Evolutionary conservation across 495 filamentous ascomycete genomes (phyloP), one percentile per base, ranked within the genome.

Genomic region (Cudoniella acicularis): DNA sequence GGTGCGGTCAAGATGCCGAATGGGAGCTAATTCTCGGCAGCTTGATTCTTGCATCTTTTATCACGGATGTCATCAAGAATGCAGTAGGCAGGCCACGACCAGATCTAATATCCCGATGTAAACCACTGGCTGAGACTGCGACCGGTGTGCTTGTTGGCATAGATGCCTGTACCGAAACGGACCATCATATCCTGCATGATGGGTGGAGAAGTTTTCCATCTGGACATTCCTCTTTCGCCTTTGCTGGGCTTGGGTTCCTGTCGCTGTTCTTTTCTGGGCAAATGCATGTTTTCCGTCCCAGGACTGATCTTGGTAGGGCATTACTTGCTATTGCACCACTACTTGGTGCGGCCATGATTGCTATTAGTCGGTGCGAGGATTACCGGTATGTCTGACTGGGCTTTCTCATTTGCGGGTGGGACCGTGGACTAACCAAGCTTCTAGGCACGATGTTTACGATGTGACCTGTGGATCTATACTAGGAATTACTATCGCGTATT

Each of bases 11-110:
- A 1, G 10, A 41, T 20, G 8, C 21, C 16, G 27, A 27, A 17
- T 16, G n/a, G 13, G 9, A 54, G 51, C 51, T 54, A 21, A 54
- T 17, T 20, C 3, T 2, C 18, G 54, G 54, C 36, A 62, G 66
- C 50, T 68, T 97, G 18, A 79, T 91, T 70, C 78, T 97, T 18
- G 87, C 90, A 1, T 79, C 82, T 1, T 86, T 96, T 69, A 75
- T 98, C 10, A 97, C 95, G 52, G 95, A 98, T 64, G 74, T 93
- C 0, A 78, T 98, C 58, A 99, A 99, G 67, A 97, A 98, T 69
- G 81, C 85, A 0, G 90, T 96, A 42, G 94, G 94, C 17, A 79
- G 95, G 17, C 92, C 95, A 18, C 84, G 94, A 4, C 94, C 94
- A 4, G 94, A 99, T 69, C 73, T 98, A 11, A 83, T 98, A 30